Evolutionary conservation across 345 rosid genomes (phyloP).

Genomic region (Corchorus capsularis): DNA sequence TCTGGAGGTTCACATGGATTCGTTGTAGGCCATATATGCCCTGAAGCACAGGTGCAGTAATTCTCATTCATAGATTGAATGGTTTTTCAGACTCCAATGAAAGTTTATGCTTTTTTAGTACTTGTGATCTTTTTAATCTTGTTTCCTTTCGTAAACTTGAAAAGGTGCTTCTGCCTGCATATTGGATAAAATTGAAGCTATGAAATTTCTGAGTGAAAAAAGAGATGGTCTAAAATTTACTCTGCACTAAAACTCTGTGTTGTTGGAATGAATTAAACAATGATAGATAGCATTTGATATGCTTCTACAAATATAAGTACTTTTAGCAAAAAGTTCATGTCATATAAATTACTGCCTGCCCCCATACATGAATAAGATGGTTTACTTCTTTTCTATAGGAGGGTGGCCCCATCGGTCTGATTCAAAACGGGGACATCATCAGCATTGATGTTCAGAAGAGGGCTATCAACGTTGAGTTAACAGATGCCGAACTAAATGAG

Average conservation of each 20-base stretch:
- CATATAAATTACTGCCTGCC: background rate
- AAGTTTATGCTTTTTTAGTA: background rate
- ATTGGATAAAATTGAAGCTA: background rate
- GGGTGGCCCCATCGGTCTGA: conserved; percentile 93
- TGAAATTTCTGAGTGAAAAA: background rate
- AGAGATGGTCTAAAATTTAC: background rate
- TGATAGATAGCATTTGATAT: no score
- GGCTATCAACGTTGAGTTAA: conserved; percentile 68
- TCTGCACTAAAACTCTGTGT: background rate
- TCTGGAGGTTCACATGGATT: conserved; percentile 99
- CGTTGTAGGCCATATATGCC: conserved; percentile 96
- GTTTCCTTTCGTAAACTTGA: background rate
- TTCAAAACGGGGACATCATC: conserved; percentile 76
- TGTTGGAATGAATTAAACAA: background rate
- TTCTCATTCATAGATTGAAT: conserved; percentile 8
- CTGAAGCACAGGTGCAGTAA: conserved; percentile 88
- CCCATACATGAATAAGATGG: background rate
- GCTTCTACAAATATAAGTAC: no score
- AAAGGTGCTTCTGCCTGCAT: background rate
- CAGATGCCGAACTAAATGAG: conserved; percentile 61
- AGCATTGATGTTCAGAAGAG: conserved; percentile 69
- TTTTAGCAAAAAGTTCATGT: background rate
- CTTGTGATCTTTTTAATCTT: background rate
- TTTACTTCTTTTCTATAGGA: conserved; percentile 49
- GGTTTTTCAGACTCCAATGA: background rate